Conservation (phyloP, 1,284 basidiomycete genomes). For the Ganoderma resinaceum region DNA sequence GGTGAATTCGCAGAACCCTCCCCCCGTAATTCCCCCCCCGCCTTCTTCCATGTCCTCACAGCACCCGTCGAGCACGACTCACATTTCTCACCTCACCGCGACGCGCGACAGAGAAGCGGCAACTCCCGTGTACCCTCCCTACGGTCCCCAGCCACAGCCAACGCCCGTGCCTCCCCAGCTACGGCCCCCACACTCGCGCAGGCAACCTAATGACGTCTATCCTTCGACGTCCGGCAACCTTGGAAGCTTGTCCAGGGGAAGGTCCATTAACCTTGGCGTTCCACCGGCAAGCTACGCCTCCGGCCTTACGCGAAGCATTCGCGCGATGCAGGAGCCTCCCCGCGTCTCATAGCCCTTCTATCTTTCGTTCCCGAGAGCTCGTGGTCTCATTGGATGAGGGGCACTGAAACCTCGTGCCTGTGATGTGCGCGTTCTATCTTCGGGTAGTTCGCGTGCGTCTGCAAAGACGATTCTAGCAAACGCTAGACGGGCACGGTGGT, state of each 20-base stretch:
- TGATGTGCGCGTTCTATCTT: not conserved
- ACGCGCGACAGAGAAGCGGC: constrained; percentile 21
- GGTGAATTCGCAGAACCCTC: constrained; percentile 27
- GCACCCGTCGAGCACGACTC: constrained; percentile 18
- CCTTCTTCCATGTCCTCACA: constrained; percentile 21
- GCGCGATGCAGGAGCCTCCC: constrained; percentile 31
- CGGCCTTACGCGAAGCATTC: constrained; percentile 30
- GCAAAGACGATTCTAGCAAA: constrained; percentile 15
- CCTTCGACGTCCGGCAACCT: constrained; percentile 12
- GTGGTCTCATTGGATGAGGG: not conserved
- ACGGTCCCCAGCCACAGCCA: constrained; percentile 21
- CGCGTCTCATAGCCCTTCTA: constrained; percentile 26
- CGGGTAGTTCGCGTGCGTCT: not conserved
- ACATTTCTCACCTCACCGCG: constrained; percentile 21
- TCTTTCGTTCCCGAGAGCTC: not conserved
- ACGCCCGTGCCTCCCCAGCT: constrained; percentile 6
- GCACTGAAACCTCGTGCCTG: constrained; percentile 10
- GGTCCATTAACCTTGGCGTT: constrained; percentile 14
- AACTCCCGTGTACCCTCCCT: constrained; percentile 20
- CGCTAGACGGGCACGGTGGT: constrained; percentile 17
- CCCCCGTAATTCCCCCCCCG: constrained; percentile 8
- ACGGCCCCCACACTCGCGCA: constrained; percentile 21
- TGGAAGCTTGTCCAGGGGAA: constrained; percentile 27
- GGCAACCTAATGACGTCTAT: constrained; percentile 22
- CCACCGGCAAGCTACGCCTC: constrained; percentile 25